Evolutionary conservation across 768 basidiomycete species (phyloP), one percentile per base, ranked within the genome.

Genomic region (Suillus spraguei): DNA sequence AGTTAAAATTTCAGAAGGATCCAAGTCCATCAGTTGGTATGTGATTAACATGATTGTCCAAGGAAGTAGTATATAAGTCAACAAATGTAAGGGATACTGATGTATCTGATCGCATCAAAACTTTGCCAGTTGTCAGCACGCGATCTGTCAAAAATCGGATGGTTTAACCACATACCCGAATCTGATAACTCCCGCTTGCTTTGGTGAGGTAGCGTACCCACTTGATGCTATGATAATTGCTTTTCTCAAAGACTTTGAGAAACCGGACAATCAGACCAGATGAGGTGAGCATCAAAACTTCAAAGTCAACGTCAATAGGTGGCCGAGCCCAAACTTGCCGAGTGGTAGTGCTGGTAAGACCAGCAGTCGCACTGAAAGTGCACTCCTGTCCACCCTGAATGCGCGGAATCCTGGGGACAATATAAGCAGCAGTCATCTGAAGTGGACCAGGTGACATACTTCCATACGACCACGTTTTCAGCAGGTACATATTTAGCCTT

Each of bases 241-340:
- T 87, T 83, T 94, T 97, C 81, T 99, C 97, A 68, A 98, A 99
- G 20, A 99, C 97, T 76, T 98, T 99, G 72, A 99, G 78, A 84
- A 98, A 99, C 60, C 97, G 86, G 49, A 99, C 97, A 59, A 97
- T 91, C 70, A 99, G 76, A 2, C 97, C 97, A 13, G 97, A 98
- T 13, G 97, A 85, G 0, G 97, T 99, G 77, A 99, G 94, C 97
- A 99, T 99, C 68, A 99, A 83, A 63, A 99, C 97, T 79, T 96
- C 95, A 79, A 99, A 99, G 76, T 99, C 97, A 66, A 99, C 89
- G 68, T 97, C 94, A 71, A 99, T 99, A 8, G 97, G 97, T 20
- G 97, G 97, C 61, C 97, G 83, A 3, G 96, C 95, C 97, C 97
- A 99, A 5, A 97, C 89, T 83, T 98, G 95, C 39, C 95, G 89